Conservation (phyloP, 1,284 basidiomycete genomes). For the Microbotryum lychnidis-dioicae region DNA sequence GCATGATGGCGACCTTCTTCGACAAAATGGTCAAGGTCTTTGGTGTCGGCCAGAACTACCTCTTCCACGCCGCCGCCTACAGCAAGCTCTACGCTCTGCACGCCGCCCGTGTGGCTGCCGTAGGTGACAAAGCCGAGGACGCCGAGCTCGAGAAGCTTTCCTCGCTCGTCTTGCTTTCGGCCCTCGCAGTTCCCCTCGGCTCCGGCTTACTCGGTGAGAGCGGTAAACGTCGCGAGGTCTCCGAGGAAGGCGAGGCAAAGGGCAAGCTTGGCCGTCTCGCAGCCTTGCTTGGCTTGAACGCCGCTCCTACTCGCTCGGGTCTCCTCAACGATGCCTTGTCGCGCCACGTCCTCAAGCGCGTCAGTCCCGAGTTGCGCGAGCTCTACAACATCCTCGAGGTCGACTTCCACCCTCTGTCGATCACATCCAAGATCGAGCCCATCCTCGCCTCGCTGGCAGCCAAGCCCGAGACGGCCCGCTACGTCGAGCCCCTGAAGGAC, state of each 20-base stretch:
- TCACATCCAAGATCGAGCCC: conserved; percentile 75
- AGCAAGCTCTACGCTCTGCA: conserved; percentile 59
- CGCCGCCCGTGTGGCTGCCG: conserved; percentile 53
- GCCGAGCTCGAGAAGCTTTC: conserved; percentile 76
- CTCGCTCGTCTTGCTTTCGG: conserved; percentile 84
- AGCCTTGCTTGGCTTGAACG: conserved; percentile 73
- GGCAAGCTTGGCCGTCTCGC: conserved; percentile 49
- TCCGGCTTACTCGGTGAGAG: conserved; percentile 53
- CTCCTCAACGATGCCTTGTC: conserved; percentile 78
- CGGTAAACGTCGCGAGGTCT: conserved; percentile 42
- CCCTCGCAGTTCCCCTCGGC: conserved; percentile 87
- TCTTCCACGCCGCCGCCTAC: conserved; percentile 98
- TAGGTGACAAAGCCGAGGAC: conserved; percentile 52
- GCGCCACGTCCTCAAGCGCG: conserved; percentile 71
- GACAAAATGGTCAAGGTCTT: conserved; percentile 97
- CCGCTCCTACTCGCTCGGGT: conserved; percentile 76
- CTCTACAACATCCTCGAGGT: conserved; percentile 82
- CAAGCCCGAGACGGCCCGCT: conserved; percentile 50
- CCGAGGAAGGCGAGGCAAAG: conserved; percentile 52
- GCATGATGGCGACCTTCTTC: conserved; percentile 99
- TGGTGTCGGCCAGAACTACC: conserved; percentile 72
- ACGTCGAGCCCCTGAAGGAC: conserved; percentile 82
- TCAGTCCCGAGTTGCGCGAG: conserved; percentile 68
- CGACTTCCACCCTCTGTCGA: conserved; percentile 87
- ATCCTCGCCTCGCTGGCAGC: conserved; percentile 60